These are phyloP conservation scores for Aspergillus hancockii DNA, from an alignment of 495 filamentous ascomycete species.

Conservation along the genomic window DNA sequence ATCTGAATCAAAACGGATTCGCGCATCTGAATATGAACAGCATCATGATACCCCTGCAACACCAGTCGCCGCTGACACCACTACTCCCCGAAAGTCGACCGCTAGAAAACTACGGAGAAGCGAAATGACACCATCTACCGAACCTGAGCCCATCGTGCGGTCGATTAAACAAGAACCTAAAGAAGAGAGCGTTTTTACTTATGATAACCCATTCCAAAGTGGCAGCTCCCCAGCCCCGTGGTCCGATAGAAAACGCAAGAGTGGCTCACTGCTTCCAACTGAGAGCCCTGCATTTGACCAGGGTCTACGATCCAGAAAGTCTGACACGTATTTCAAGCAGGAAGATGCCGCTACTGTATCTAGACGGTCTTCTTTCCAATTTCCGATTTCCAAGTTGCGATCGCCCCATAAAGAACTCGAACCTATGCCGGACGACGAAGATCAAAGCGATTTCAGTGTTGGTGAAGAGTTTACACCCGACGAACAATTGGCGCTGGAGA, in stretches of 20 bases:
- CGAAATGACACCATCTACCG: conserved; percentile 53
- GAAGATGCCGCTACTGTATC: conserved; percentile 36
- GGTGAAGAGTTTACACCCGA: conserved; percentile 96
- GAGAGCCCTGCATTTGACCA: conserved; percentile 34
- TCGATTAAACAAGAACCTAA: conserved; percentile 38
- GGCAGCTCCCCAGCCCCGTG: conserved; percentile 61
- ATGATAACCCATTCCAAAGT: conserved; percentile 95
- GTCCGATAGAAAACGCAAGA: conserved; percentile 52
- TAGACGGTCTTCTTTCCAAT: conserved; percentile 47
- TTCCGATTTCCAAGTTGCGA: conserved; percentile 36
- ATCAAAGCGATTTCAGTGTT: conserved; percentile 52
- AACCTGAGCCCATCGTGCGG: conserved; percentile 36
- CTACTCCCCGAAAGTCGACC: conserved; percentile 43
- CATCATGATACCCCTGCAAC: conserved; percentile 40
- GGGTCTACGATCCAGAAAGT: conserved; percentile 39
- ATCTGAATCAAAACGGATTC: conserved; percentile 54
- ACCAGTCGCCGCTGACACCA: conserved; percentile 29
- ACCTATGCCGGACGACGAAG: conserved; percentile 43
- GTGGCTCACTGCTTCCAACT: conserved; percentile 41
- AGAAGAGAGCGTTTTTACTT: conserved; percentile 67
- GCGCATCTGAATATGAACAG: conserved; percentile 53
- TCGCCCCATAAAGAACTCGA: conserved; percentile 36
- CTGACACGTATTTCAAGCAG: conserved; percentile 36
- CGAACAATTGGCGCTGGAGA: conserved; percentile 73
- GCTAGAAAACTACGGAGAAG: conserved; percentile 54